Evolutionary conservation across 179 eudicot genomes (phyloP), one percentile per base, ranked within the genome.

Genomic region (Kewa caespitosa): DNA sequence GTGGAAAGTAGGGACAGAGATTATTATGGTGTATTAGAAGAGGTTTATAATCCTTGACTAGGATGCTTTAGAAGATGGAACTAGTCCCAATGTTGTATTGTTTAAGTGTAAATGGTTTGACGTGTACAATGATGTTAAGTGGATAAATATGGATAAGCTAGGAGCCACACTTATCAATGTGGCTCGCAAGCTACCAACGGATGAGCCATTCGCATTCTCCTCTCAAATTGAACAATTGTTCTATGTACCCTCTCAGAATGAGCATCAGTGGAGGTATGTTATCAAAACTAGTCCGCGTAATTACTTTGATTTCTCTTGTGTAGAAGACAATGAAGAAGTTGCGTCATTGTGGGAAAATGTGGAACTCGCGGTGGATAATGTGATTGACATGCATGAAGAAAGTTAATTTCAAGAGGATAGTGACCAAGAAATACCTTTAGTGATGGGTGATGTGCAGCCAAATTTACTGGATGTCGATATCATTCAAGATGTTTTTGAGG

Each of bases 1-100:
- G 23, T n/a, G 22, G 60, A 62, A 8, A 41, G 68, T n/a, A 42
- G 77, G 38, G 59, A 42, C 15, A 74, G 27, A 62, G 60, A 41
- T 31, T 74, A 38, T 61, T 60, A 60, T 73, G 69, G 57, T 1
- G 10, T 73, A 8, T 42, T 60, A 22, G 50, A 72, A 20, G 64
- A 59, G 34, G 75, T 72, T n/a, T 9, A 5, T 72, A 28, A 14
- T 28, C 12, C 31, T 43, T 48, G 38, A 69, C 31, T 42, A 42
- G 28, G 59, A 69, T 57, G 32, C 10, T 22, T 57, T n/a, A 14
- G 28, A 57, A 57, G 28, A 25, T 57, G 15, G 32, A 25, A 57
- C 62, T n/a, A 57, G 62, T 57, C 32, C 62, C 14, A 9, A 27
- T 50, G 57, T 50, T 50, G 1, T 50, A 22, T 50, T 50, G 57